Evolutionary conservation across 139 green algal genomes (phyloP).

Genomic region (Picochlorum sp.): DNA sequence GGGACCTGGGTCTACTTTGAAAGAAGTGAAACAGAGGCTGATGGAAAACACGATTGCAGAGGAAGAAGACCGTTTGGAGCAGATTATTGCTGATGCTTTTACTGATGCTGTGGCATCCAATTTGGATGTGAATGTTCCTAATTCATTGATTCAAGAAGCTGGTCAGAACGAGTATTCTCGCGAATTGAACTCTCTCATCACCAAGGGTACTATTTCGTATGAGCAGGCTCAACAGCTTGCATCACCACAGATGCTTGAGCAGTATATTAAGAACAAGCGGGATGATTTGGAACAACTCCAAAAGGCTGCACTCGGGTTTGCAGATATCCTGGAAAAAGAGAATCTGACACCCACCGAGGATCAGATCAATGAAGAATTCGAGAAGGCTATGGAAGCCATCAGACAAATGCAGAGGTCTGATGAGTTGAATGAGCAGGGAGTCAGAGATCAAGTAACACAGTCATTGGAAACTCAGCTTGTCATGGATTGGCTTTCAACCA

Average conservation of each 20-base stretch:
- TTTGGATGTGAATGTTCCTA: constrained; percentile 31
- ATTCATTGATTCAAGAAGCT: constrained; percentile 32
- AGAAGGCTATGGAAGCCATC: background rate
- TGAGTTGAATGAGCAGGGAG: constrained; percentile 28
- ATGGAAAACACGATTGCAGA: constrained; percentile 8
- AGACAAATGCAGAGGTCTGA: background rate
- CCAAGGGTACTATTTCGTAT: constrained; percentile 24
- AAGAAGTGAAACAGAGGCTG: constrained; percentile 12
- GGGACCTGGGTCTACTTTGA: constrained; percentile 1
- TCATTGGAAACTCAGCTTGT: constrained; percentile 9
- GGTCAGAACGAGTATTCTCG: constrained; percentile 36
- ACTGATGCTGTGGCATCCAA: constrained; percentile 22
- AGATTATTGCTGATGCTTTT: constrained; percentile 27
- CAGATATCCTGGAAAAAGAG: constrained; percentile 29
- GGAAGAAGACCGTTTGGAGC: constrained; percentile 11
- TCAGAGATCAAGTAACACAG: constrained; percentile 33
- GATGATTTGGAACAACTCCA: constrained; percentile 22
- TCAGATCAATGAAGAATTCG: constrained; percentile 14
- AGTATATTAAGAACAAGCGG: constrained; percentile 13
- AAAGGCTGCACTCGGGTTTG: constrained; percentile 22
- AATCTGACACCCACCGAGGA: constrained; percentile 11
- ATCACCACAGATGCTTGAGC: constrained; percentile 12
- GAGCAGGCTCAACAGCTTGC: constrained; percentile 40
- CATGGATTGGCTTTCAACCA: constrained; percentile 32
- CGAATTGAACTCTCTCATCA: constrained; percentile 23